phyloP scores from a whole-genome alignment of 306 rosid genomes.

The Lathyrus sativus region DNA sequence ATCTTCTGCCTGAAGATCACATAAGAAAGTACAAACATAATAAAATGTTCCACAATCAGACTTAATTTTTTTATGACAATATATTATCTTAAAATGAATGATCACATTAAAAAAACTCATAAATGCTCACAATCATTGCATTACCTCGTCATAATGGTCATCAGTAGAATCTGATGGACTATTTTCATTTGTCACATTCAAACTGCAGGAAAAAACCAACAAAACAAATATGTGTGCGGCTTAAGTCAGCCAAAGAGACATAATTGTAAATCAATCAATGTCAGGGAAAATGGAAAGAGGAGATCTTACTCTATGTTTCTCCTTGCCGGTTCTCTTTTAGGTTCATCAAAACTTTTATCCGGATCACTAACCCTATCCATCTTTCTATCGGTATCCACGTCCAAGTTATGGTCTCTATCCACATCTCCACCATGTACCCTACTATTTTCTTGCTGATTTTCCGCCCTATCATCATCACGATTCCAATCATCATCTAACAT shows the following conservation, averaged over 20 bases:
- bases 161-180: constrained; percentile 59
- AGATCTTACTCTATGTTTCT: constrained; percentile 63
- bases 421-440: constrained; percentile 44
- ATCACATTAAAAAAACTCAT: constrained; percentile 40
- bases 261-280: constrained; percentile 32
- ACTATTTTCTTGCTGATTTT: constrained; percentile 41
- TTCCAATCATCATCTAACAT: constrained; percentile 47
- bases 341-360: constrained; percentile 48
- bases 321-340: constrained; percentile 48
- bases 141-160: constrained; percentile 53
- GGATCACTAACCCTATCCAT: constrained; percentile 52
- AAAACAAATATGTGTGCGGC: constrained; percentile 24
- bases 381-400: constrained; percentile 46
- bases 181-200: constrained; percentile 41
- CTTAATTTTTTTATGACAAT: constrained; percentile 22
- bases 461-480: constrained; percentile 46
- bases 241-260: constrained; percentile 35
- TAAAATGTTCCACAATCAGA: constrained; percentile 6
- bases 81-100: constrained; percentile 29
- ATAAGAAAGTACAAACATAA: constrained; percentile 22
- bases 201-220: constrained; percentile 47
- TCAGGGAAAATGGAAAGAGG: not conserved
- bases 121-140: constrained; percentile 20
- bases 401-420: constrained; percentile 51
- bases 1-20: constrained; percentile 58